Evolutionary conservation across 2,329 filamentous ascomycete genomes (phyloP).

Genomic region (Ophiostoma angusticollis): DNA sequence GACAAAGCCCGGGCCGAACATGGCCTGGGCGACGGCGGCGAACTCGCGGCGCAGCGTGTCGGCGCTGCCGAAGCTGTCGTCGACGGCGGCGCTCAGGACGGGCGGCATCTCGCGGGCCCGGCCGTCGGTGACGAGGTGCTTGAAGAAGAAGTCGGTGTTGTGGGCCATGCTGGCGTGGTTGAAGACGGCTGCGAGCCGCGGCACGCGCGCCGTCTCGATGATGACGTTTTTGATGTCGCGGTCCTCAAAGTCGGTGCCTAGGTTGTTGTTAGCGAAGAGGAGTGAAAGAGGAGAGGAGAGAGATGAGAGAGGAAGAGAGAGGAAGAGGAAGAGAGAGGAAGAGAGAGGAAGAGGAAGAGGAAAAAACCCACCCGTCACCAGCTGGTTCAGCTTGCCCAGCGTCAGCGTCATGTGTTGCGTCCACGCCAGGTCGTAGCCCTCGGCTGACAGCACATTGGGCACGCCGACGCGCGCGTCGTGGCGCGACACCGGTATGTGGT

Average conservation of each 20-base stretch:
- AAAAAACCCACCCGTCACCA: conserved; percentile 52
- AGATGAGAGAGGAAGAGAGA: too few relatives aligned
- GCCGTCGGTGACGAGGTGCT: conserved; percentile 26
- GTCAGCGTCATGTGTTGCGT: conserved; percentile 66
- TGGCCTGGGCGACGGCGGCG: conserved; percentile 65
- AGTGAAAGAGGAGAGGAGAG: background rate
- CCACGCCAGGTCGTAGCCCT: conserved; percentile 67
- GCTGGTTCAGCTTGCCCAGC: conserved; percentile 61
- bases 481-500: conserved; percentile 17
- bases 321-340: background rate
- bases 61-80: conserved; percentile 63
- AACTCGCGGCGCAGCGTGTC: conserved; percentile 73
- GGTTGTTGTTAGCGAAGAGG: background rate
- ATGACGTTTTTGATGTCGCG: conserved; percentile 52
- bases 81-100: conserved; percentile 45
- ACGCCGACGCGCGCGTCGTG: conserved; percentile 31
- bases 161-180: conserved; percentile 94
- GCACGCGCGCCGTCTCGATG: conserved; percentile 65
- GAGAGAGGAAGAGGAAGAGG: background rate
- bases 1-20: conserved; percentile 96
- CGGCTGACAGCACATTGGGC: conserved; percentile 47
- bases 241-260: conserved; percentile 49
- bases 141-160: conserved; percentile 82
- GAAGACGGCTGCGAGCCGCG: conserved; percentile 67
- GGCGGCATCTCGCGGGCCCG: conserved; percentile 33